Evolutionary conservation across 306 rosid species (phyloP).

Genomic region (Urtica urens): DNA sequence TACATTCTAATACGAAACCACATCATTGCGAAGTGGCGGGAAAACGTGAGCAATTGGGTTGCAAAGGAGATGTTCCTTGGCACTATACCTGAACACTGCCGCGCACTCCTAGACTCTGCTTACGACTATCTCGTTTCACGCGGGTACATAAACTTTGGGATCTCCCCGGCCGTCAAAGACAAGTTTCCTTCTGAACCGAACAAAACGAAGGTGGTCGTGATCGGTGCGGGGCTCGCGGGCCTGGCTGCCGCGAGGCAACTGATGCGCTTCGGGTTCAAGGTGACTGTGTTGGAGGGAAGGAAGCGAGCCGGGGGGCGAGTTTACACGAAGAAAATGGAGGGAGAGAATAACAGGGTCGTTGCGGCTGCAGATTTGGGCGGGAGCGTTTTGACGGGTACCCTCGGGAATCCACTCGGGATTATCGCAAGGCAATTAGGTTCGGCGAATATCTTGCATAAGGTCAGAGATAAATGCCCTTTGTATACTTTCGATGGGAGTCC

Average conservation of each 20-base stretch:
- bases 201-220: slow-evolving; percentile 47
- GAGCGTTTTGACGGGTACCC: slow-evolving; percentile 89
- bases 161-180: slow-evolving; percentile 52
- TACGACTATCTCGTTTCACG: slow-evolving; percentile 61
- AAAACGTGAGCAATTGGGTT: slow-evolving; percentile 70
- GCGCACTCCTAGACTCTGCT: slow-evolving; percentile 54
- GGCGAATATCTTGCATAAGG: slow-evolving; percentile 72
- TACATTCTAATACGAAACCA: slow-evolving; percentile 83
- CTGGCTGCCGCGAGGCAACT: slow-evolving; percentile 83
- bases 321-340: slow-evolving; percentile 91
- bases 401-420: slow-evolving; percentile 89
- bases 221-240: slow-evolving; percentile 89
- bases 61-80: slow-evolving; percentile 51
- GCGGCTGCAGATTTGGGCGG: slow-evolving; percentile 99
- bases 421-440: slow-evolving; percentile 72
- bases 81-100: slow-evolving; percentile 53
- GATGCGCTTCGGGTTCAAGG: slow-evolving; percentile 80
- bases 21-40: slow-evolving; percentile 91
- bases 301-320: slow-evolving; percentile 85
- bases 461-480: slow-evolving; percentile 80
- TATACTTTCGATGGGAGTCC: slow-evolving; percentile 72
- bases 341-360: slow-evolving; percentile 58
- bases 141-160: slow-evolving; percentile 79
- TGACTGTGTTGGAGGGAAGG: slow-evolving; percentile 76
- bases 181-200: slow-evolving; percentile 43